A percentile compares a stretch with the other conserved stretches of the same genome.
Conservation (phyloP, 2,329 filamentous ascomycete species). For the Neofusicoccum parvum region DNA sequence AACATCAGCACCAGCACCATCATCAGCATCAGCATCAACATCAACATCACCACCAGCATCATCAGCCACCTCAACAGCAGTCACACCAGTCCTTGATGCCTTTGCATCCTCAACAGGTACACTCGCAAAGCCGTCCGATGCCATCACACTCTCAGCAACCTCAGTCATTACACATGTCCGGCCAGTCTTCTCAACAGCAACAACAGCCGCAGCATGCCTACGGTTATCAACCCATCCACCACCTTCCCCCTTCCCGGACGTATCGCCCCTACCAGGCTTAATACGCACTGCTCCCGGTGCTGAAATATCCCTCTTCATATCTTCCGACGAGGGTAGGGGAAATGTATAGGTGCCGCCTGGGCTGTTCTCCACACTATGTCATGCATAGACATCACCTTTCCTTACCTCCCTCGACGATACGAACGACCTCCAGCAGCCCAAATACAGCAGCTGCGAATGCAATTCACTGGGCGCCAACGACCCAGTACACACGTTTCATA, state of each 20-base stretch:
- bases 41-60: not conserved
- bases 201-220: not conserved
- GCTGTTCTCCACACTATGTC: not conserved
- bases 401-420: not conserved
- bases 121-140: not conserved
- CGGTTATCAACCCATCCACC: slow-evolving; percentile 3
- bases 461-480: not conserved
- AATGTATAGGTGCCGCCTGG: not conserved
- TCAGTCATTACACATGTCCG: not conserved
- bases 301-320: not conserved
- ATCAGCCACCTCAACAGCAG: not conserved
- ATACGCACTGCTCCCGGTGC: not conserved
- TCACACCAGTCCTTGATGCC: not conserved
- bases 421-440: not conserved
- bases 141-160: not conserved
- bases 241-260: slow-evolving; percentile 1
- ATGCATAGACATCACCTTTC: not conserved
- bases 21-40: not conserved
- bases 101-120: slow-evolving; percentile 3
- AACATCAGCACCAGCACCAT: not conserved
- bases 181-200: slow-evolving; percentile 1
- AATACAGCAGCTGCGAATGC: not conserved
- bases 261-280: slow-evolving; percentile 12
- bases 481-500: not conserved
- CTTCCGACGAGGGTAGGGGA: not conserved